Evolutionary conservation across 73 alveolate species (phyloP), one percentile per base, ranked within the genome.

Genomic region (Paramecium tetraurelia): DNA sequence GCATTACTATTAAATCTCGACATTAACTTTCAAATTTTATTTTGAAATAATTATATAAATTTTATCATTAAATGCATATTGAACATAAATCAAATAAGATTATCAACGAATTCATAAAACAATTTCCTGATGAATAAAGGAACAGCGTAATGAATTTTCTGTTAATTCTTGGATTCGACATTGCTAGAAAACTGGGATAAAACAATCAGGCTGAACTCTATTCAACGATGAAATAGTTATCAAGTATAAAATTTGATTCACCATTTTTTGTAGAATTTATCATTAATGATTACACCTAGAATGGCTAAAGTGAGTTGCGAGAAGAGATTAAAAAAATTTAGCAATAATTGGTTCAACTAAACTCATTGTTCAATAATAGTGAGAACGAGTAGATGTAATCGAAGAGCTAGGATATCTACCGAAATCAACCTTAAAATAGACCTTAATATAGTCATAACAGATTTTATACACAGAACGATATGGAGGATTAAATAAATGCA

Each of bases 391-490:
- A 72, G 35, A 33, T 33, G 20, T 33, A 63, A 63, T 63, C 84
- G 9, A 63, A 63, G 29, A 63, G 84, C 46, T 5, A 63, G 21
- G 84, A 63, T 63, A 63, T 63, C 5, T 22, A 53, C 5, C 4
- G 21, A 53, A 53, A 53, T 53, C 69, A 53, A 53, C 31, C 31
- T 48, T 31, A 63, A 27, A 27, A 20, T 2, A 63, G 31, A 7
- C 84, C 84, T 12, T 33, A 22, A 63, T 63, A 31, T 63, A 27
- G 16, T 24, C 84, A 63, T 63, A 72, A 72, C 24, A 72, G 86
- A 38, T 72, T 72, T n/a, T 72, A 72, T 72, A 72, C 86, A 10
- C 38, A 72, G 35, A 72, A 72, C 35, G 86, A 72, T 72, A 29
- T 33, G n/a, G 86, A 72, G 10, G 86, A 72, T 36, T 21, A 72